Percentiles rank a stretch among this genome's conserved stretches.
phyloP scores from a whole-genome alignment of 2,329 filamentous ascomycete species.

The Fusarium albosuccineum region DNA sequence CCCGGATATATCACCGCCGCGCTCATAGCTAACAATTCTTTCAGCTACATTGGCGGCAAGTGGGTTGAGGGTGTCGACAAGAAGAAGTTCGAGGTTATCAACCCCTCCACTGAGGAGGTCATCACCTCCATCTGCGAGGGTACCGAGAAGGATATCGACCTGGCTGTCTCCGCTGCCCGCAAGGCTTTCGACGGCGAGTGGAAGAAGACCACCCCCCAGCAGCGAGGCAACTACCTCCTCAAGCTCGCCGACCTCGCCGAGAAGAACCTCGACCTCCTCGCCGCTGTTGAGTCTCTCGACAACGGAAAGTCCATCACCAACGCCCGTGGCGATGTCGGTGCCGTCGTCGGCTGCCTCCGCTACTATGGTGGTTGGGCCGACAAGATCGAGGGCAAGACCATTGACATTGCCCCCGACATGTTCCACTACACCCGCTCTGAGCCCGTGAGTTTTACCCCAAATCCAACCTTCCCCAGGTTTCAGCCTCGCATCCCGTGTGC shows the following conservation, averaged over 20 bases:
- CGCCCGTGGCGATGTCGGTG: conserved; percentile 80
- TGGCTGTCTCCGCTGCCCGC: conserved; percentile 87
- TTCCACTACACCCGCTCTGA: conserved; percentile 87
- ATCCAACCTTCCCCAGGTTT: not conserved
- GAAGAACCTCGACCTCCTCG: conserved; percentile 81
- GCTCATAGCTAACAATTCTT: conserved; percentile 52
- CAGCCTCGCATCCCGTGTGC: not conserved
- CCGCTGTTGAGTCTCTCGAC: conserved; percentile 87
- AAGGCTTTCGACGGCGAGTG: conserved; percentile 84
- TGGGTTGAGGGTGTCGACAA: conserved; percentile 84
- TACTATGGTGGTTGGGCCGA: conserved; percentile 87
- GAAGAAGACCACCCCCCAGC: conserved; percentile 76
- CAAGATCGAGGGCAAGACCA: conserved; percentile 90
- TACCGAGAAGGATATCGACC: conserved; percentile 85
- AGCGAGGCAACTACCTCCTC: conserved; percentile 76
- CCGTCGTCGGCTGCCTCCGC: conserved; percentile 78
- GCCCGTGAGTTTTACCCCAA: conserved; percentile 63
- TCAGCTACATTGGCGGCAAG: conserved; percentile 84
- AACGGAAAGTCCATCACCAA: conserved; percentile 86
- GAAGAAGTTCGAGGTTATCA: conserved; percentile 92
- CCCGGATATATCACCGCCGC: too few species aligned
- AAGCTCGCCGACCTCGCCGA: conserved; percentile 87
- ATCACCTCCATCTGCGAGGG: conserved; percentile 87
- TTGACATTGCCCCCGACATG: conserved; percentile 81
- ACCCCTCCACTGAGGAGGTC: conserved; percentile 86